Percentiles rank a stretch among this genome's conserved stretches.
These are phyloP conservation scores for Monosiga brevicollis DNA, from an alignment of 78 protist species.

Conservation along the genomic window DNA sequence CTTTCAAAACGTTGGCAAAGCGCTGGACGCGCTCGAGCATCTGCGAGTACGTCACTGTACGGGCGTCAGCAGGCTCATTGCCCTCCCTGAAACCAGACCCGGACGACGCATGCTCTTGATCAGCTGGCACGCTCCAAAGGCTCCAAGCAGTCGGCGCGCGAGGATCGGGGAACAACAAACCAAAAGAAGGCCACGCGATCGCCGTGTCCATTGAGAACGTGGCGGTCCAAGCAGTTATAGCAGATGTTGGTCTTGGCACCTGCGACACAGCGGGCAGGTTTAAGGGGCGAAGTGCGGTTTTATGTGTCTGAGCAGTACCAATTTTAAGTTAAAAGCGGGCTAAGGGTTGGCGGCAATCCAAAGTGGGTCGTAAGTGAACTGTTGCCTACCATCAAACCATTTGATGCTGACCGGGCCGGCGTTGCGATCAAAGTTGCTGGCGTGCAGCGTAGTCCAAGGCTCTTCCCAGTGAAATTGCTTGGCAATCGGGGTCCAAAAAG, in stretches of 20 bases:
- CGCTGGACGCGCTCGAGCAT: not conserved
- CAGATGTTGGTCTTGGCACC: slow-evolving; percentile 28
- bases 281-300: no score
- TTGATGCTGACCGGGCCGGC: slow-evolving; percentile 3
- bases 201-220: slow-evolving; percentile 16
- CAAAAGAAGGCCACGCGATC: slow-evolving; percentile 5
- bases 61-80: not conserved
- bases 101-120: not conserved
- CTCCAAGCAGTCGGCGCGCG: not conserved
- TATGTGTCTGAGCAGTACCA: no score
- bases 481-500: slow-evolving; percentile 25
- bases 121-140: not conserved
- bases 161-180: not conserved
- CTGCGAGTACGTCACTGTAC: slow-evolving; percentile 14
- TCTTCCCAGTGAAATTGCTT: slow-evolving; percentile 17
- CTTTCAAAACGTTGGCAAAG: not conserved
- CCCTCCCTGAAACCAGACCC: slow-evolving; percentile 13
- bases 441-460: not conserved
- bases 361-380: no score
- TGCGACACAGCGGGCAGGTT: no score
- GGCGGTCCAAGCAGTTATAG: slow-evolving; percentile 34
- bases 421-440: slow-evolving; percentile 10
- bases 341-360: no score
- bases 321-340: no score
- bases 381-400: no score